A percentile compares a stretch with the other conserved stretches of the same genome.
These are phyloP conservation scores for Stachybotrys echinatus DNA, from an alignment of 2,329 filamentous ascomycete genomes.

Conservation along the genomic window DNA sequence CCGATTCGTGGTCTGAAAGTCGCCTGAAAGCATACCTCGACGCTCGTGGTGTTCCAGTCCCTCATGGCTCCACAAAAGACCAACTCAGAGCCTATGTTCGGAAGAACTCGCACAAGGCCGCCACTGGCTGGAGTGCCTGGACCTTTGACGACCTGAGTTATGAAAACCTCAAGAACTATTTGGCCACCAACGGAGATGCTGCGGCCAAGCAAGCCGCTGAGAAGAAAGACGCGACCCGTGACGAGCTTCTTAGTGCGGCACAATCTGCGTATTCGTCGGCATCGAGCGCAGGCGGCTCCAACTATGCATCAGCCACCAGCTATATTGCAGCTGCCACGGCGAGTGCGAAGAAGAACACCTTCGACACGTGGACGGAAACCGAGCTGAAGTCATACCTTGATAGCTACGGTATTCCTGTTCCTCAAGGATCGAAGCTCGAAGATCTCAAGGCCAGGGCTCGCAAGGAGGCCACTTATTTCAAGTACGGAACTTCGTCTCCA, in stretches of 20 bases:
- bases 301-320: conserved; percentile 64
- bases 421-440: conserved; percentile 63
- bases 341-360: conserved; percentile 58
- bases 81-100: conserved; percentile 72
- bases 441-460: conserved; percentile 66
- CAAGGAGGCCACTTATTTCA: conserved; percentile 71
- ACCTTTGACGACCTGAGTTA: conserved; percentile 73
- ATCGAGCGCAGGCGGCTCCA: conserved; percentile 49
- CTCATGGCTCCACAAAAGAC: conserved; percentile 65
- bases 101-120: conserved; percentile 65
- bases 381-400: conserved; percentile 78
- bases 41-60: conserved; percentile 69
- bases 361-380: conserved; percentile 67
- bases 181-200: conserved; percentile 45
- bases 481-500: conserved; percentile 66
- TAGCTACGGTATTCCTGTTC: conserved; percentile 65
- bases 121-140: conserved; percentile 65
- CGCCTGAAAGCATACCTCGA: conserved; percentile 75
- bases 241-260: conserved; percentile 66
- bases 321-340: conserved; percentile 63
- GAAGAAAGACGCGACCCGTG: conserved; percentile 60
- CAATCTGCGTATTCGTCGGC: conserved; percentile 56
- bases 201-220: conserved; percentile 55
- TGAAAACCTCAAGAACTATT: conserved; percentile 61
- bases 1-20: conserved; percentile 66